phyloP scores from a whole-genome alignment of 371 early-diverging fungal species.

The Mortierella sp. region DNA sequence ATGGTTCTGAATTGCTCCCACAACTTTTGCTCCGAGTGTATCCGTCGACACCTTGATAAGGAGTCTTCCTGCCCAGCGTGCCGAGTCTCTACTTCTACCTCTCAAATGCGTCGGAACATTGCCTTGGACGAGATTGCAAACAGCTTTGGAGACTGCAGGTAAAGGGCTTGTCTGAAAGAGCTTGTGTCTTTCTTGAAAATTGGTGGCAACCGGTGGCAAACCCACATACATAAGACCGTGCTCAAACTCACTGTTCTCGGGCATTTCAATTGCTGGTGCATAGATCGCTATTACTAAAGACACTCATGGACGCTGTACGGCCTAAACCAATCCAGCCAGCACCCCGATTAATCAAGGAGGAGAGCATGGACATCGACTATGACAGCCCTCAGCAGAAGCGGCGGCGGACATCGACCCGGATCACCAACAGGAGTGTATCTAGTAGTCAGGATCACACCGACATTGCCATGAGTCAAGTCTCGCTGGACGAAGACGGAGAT shows the following conservation, averaged over 20 bases:
- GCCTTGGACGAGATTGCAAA: conserved; percentile 62
- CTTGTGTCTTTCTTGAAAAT: not conserved
- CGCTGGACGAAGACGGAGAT: conserved; percentile 30
- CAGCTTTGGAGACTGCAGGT: conserved; percentile 55
- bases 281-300: conserved; percentile 35
- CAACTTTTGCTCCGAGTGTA: conserved; percentile 77
- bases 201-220: conserved; percentile 41
- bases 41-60: conserved; percentile 67
- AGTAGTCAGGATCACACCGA: conserved; percentile 17
- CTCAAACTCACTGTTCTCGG: not conserved
- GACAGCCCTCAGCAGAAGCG: conserved; percentile 26
- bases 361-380: conserved; percentile 37
- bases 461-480: not conserved
- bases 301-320: conserved; percentile 21
- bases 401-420: conserved; percentile 42
- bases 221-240: not conserved
- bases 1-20: conserved; percentile 72
- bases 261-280: not conserved
- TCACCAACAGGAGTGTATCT: not conserved
- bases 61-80: conserved; percentile 73
- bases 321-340: not conserved
- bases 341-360: not conserved
- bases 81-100: conserved; percentile 56
- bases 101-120: conserved; percentile 60
- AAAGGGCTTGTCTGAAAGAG: no score